These are phyloP conservation scores for Trifolium repens DNA, from an alignment of 306 rosid genomes.

Conservation along the genomic window DNA sequence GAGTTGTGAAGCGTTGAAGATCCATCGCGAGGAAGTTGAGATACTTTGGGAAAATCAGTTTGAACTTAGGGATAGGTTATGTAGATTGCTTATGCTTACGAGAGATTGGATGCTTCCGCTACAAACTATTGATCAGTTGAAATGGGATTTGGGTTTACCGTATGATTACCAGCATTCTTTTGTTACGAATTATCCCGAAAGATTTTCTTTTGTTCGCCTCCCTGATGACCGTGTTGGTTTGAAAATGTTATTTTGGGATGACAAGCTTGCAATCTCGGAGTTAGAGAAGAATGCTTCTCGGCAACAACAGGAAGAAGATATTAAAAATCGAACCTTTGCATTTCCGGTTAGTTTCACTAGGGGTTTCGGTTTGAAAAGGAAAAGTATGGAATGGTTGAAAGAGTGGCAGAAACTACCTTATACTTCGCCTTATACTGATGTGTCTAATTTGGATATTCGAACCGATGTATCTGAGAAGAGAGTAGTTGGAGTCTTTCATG, in stretches of 20 bases:
- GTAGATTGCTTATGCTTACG: slow-evolving; percentile 84
- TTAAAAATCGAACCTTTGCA: slow-evolving; percentile 59
- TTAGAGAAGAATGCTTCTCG: slow-evolving; percentile 62
- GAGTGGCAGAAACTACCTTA: slow-evolving; percentile 97
- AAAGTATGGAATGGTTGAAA: slow-evolving; percentile 83
- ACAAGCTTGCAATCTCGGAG: slow-evolving; percentile 66
- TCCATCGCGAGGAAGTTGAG: slow-evolving; percentile 51
- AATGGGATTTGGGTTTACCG: slow-evolving; percentile 93
- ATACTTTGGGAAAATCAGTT: slow-evolving; percentile 44
- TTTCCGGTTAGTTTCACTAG: slow-evolving; percentile 83
- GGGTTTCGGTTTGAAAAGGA: slow-evolving; percentile 86
- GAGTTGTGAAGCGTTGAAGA: slow-evolving; percentile 60
- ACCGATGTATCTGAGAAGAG: slow-evolving; percentile 91
- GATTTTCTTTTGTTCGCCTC: slow-evolving; percentile 62
- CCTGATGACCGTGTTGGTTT: slow-evolving; percentile 74
- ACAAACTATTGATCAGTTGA: slow-evolving; percentile 84
- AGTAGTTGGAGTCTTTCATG: slow-evolving; percentile 90
- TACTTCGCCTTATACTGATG: slow-evolving; percentile 67
- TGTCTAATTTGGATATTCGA: slow-evolving; percentile 82
- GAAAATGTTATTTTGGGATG: slow-evolving; percentile 74
- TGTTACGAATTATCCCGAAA: slow-evolving; percentile 52
- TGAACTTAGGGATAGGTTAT: slow-evolving; percentile 71
- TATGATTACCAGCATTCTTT: slow-evolving; percentile 71
- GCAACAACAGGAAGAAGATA: slow-evolving; percentile 64
- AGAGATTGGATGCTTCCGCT: slow-evolving; percentile 68